phyloP scores from a whole-genome alignment of 2,329 filamentous ascomycete genomes.

The Fusarium temperatum region DNA sequence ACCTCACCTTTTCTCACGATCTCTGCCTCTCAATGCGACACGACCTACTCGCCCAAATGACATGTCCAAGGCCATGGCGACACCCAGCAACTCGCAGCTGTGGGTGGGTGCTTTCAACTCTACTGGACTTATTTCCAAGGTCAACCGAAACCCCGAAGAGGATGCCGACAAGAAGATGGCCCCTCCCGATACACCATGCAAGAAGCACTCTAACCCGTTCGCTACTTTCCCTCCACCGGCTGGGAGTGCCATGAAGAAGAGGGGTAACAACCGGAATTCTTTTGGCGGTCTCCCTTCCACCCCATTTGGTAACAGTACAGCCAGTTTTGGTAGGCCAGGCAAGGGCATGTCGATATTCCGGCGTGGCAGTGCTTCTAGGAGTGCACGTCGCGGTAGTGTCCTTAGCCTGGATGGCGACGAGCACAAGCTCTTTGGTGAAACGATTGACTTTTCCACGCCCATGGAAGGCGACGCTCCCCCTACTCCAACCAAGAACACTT shows the following conservation, averaged over 20 bases:
- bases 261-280: constrained; percentile 71
- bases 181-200: constrained; percentile 96
- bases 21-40: constrained; percentile 51
- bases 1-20: constrained; percentile 51
- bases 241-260: constrained; percentile 70
- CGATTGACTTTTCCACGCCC: constrained; percentile 37
- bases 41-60: constrained; percentile 48
- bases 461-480: constrained; percentile 77
- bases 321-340: constrained; percentile 63
- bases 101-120: constrained; percentile 89
- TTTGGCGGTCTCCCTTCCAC: constrained; percentile 80
- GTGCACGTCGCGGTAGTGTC: constrained; percentile 72
- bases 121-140: constrained; percentile 93
- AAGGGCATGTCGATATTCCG: constrained; percentile 74
- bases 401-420: constrained; percentile 85
- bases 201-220: constrained; percentile 78
- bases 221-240: constrained; percentile 69
- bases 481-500: constrained; percentile 84
- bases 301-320: constrained; percentile 73
- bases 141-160: constrained; percentile 84
- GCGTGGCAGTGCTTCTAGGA: constrained; percentile 58
- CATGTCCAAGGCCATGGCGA: constrained; percentile 43
- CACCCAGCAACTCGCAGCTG: constrained; percentile 64
- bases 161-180: constrained; percentile 66
- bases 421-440: constrained; percentile 55